Conservation (phyloP, 2,329 filamentous ascomycete genomes). For the Colletotrichum liriopes region DNA sequence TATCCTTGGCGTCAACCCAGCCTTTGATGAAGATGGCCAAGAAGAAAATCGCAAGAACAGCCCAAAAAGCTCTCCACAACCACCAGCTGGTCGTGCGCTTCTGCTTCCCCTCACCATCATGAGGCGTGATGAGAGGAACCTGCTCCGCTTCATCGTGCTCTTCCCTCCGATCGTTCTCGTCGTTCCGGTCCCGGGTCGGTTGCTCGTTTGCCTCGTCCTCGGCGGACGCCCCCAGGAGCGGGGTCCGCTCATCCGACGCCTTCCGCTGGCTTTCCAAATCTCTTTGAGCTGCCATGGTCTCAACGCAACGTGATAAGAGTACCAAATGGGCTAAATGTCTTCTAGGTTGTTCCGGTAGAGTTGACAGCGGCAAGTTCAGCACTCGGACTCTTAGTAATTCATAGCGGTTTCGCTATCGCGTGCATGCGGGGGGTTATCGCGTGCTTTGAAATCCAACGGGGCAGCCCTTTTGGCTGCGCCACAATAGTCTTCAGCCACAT, state of each 20-base stretch:
- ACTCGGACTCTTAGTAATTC: constrained; percentile 34
- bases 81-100: constrained; percentile 48
- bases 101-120: constrained; percentile 17
- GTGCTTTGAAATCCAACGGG: constrained; percentile 36
- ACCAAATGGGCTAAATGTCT: background rate
- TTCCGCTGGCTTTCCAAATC: constrained; percentile 33
- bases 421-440: constrained; percentile 40
- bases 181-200: constrained; percentile 2
- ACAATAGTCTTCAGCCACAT: constrained; percentile 31
- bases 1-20: constrained; percentile 61
- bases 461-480: constrained; percentile 12
- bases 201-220: constrained; percentile 17
- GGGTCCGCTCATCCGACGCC: constrained; percentile 44
- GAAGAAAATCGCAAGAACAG: constrained; percentile 50
- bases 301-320: background rate
- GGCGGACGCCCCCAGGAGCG: constrained; percentile 43
- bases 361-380: constrained; percentile 16
- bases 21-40: constrained; percentile 60
- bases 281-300: constrained; percentile 21
- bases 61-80: constrained; percentile 56
- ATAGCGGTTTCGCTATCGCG: constrained; percentile 36
- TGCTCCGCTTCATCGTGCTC: constrained; percentile 36
- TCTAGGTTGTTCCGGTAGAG: background rate
- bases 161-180: constrained; percentile 28
- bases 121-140: constrained; percentile 20